Evolutionary conservation across 257 asterid species (phyloP), one percentile per base, ranked within the genome.

Genomic region (Mitragyna speciosa): DNA sequence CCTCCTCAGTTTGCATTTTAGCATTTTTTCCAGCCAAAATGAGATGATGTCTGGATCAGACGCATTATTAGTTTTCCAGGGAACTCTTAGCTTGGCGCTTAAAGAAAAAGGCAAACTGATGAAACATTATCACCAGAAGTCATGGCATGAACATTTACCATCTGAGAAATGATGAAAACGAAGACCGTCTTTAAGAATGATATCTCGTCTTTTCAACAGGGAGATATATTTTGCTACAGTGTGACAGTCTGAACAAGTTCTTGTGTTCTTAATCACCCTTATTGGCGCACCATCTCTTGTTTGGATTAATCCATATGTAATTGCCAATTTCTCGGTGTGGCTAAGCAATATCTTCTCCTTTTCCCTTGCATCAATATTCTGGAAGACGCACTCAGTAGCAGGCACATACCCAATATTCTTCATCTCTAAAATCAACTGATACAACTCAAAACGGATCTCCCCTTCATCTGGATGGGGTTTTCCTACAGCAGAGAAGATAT

Each of bases 301-400:
- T 81, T 84, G 87, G 76, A 91, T 88, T 80, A 89, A 84, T 56
- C 92, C 92, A 52, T 85, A 89, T 49, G 91, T 81, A 47, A 91
- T 86, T 49, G 96, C 96, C 65, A 87, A 77, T 77, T 89, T 88
- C 80, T 91, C 94, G 5, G 96, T 86, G 78, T 91, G 94, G 75
- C 86, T 51, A 81, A 89, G 88, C 70, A 91, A 83, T 14, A 61
- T 79, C 90, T 88, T 87, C 86, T 87, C 88, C 86, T 87, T 90
- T 84, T 89, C 93, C 76, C 54, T 82, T 28, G 72, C 83, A n/a
- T 77, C 75, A 15, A 81, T 74, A 61, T 87, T 79, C 84, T 84
- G 96, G 77, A 79, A 81, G 10, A 91, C 90, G 77, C 92, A 88
- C 72, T 75, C 85, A 75, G 85, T 86, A 82, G 85, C 88, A 26